phyloP scores from a whole-genome alignment of 179 eudicot species.

The Nepenthes alata region DNA sequence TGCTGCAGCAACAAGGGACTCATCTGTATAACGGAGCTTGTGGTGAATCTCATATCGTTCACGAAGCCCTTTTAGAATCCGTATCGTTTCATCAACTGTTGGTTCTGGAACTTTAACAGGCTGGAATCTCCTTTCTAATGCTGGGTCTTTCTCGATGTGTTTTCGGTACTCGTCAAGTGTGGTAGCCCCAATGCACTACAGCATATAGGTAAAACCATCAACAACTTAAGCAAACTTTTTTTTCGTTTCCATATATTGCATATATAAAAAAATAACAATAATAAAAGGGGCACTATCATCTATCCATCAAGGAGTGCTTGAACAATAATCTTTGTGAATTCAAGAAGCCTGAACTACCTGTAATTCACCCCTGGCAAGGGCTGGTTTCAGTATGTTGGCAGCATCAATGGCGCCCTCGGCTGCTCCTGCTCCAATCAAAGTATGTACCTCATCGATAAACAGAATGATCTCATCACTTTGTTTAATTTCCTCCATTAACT shows the following conservation, averaged over 20 bases:
- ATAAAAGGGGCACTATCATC: no score
- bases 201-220: no score
- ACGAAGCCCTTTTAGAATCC: conserved; percentile 73
- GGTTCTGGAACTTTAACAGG: conserved; percentile 96
- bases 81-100: conserved; percentile 71
- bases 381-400: conserved; percentile 94
- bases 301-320: no score
- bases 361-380: conserved; percentile 90
- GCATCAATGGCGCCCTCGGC: conserved; percentile 99
- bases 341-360: conserved; percentile 36
- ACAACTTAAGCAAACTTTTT: no score
- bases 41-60: conserved; percentile 92
- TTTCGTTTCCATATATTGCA: no score
- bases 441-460: conserved; percentile 92
- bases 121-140: conserved; percentile 83
- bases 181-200: conserved; percentile 84
- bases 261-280: no score
- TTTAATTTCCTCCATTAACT: conserved; percentile 84
- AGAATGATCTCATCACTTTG: conserved; percentile 69
- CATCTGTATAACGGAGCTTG: conserved; percentile 80
- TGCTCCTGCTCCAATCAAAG: conserved; percentile 90
- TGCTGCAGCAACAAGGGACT: conserved; percentile 74
- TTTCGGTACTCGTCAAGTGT: conserved; percentile 88
- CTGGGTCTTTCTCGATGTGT: conserved; percentile 95
- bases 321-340: neutral